These are phyloP conservation scores for Ophiostoma sp. DNA, from an alignment of 2,329 filamentous ascomycete genomes.

Conservation along the genomic window DNA sequence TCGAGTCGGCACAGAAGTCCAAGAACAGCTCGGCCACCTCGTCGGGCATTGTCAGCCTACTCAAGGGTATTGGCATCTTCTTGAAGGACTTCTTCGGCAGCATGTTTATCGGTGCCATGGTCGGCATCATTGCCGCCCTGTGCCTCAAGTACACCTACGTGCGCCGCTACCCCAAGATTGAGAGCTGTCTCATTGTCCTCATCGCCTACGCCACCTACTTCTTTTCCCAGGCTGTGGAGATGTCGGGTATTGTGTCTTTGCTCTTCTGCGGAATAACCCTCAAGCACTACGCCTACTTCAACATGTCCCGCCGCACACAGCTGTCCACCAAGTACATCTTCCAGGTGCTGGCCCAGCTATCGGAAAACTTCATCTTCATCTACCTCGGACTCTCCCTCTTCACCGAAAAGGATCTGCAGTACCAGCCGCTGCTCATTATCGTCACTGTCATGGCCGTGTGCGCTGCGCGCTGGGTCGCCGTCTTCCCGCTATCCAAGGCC, in stretches of 20 bases:
- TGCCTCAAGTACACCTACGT: conserved; percentile 94
- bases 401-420: conserved; percentile 82
- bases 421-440: conserved; percentile 93
- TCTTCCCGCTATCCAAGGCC: conserved; percentile 84
- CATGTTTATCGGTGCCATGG: conserved; percentile 80
- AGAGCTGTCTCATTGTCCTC: conserved; percentile 90
- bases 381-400: conserved; percentile 94
- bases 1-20: conserved; percentile 95
- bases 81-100: conserved; percentile 95
- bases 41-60: conserved; percentile 76
- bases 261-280: conserved; percentile 97
- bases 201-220: conserved; percentile 97
- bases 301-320: conserved; percentile 97
- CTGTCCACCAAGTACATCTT: conserved; percentile 98
- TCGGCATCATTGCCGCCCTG: conserved; percentile 84
- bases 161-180: conserved; percentile 88
- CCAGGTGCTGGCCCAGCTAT: conserved; percentile 88
- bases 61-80: conserved; percentile 93
- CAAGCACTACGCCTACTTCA: conserved; percentile 99
- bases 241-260: conserved; percentile 95
- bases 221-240: conserved; percentile 91
- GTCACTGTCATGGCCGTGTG: conserved; percentile 91
- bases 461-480: conserved; percentile 85
- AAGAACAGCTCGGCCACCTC: conserved; percentile 71
- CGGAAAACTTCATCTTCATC: conserved; percentile 99